phyloP scores from a whole-genome alignment of 305 asterid species.

The Fraxinus albicans region DNA sequence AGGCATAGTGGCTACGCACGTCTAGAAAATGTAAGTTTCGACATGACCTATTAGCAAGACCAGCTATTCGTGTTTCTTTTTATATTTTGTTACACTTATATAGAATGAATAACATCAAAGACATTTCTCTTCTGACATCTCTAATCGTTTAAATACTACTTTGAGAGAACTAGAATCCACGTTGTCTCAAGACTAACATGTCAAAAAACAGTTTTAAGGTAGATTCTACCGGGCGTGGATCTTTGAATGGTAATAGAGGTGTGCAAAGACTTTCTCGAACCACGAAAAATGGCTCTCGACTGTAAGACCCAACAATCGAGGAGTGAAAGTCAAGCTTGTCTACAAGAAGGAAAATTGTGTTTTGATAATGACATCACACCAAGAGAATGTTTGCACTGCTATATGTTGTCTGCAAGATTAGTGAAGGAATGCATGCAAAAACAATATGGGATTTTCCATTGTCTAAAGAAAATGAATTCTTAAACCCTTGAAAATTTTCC shows the following conservation, averaged over 20 bases:
- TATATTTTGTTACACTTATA: too few relatives aligned
- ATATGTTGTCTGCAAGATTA: conserved; percentile 20
- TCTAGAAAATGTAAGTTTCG: neutral
- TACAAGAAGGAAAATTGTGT: neutral
- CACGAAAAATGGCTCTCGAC: neutral
- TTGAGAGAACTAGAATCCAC: neutral
- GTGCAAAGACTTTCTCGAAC: neutral
- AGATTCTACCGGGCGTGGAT: neutral
- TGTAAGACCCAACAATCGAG: neutral
- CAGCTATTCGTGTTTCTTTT: neutral
- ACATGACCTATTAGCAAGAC: neutral
- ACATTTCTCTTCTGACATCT: neutral
- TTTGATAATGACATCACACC: conserved; percentile 39
- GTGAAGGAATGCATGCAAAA: conserved; percentile 28
- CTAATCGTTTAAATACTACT: neutral
- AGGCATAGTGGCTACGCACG: neutral
- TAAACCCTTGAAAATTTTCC: conserved; percentile 12
- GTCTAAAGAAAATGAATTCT: conserved; percentile 15
- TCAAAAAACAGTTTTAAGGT: neutral
- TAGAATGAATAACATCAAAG: too few relatives aligned
- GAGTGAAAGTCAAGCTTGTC: neutral
- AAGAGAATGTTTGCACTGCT: conserved; percentile 13
- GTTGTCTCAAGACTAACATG: neutral
- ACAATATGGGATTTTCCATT: conserved; percentile 19
- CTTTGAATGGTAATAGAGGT: neutral